Percentiles rank a stretch among this genome's conserved stretches.
phyloP scores from a whole-genome alignment of 768 basidiomycete species.

The Suillus clintonianus region DNA sequence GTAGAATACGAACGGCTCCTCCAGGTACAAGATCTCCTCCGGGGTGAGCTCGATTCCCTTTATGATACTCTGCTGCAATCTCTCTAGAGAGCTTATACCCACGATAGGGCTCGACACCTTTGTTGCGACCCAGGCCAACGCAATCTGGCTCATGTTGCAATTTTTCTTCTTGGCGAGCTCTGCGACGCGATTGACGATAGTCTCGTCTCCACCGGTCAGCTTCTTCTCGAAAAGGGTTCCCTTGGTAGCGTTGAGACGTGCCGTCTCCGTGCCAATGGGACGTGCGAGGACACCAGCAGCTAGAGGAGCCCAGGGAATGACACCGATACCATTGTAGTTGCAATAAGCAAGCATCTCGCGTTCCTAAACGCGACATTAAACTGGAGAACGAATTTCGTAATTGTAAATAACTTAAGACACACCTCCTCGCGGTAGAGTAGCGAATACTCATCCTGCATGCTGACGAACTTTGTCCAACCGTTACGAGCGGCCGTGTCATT shows the following conservation, averaged over 20 bases:
- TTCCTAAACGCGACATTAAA: conserved; percentile 31
- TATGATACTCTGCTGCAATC: conserved; percentile 32
- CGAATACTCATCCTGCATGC: conserved; percentile 57
- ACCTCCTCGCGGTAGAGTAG: conserved; percentile 58
- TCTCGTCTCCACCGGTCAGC: conserved; percentile 29
- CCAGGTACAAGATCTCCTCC: conserved; percentile 34
- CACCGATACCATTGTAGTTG: conserved; percentile 49
- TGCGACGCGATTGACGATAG: conserved; percentile 42
- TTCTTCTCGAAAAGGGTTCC: conserved; percentile 27
- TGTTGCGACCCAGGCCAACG: conserved; percentile 41
- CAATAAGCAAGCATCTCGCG: conserved; percentile 48
- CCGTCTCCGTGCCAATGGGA: conserved; percentile 30
- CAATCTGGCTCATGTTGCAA: conserved; percentile 46
- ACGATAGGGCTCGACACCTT: conserved; percentile 50
- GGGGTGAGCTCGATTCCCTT: conserved; percentile 22
- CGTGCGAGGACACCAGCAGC: conserved; percentile 40
- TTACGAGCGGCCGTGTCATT: conserved; percentile 45
- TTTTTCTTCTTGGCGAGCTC: conserved; percentile 41
- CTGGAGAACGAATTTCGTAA: neutral
- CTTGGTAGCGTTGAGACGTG: conserved; percentile 12
- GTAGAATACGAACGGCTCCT: conserved; percentile 24
- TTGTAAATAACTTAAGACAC: neutral
- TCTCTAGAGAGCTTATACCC: conserved; percentile 35
- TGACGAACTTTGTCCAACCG: conserved; percentile 55
- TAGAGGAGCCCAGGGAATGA: conserved; percentile 55